Evolutionary conservation across 2,329 filamentous ascomycete species (phyloP).

Genomic region (Rhinocladiella similis): DNA sequence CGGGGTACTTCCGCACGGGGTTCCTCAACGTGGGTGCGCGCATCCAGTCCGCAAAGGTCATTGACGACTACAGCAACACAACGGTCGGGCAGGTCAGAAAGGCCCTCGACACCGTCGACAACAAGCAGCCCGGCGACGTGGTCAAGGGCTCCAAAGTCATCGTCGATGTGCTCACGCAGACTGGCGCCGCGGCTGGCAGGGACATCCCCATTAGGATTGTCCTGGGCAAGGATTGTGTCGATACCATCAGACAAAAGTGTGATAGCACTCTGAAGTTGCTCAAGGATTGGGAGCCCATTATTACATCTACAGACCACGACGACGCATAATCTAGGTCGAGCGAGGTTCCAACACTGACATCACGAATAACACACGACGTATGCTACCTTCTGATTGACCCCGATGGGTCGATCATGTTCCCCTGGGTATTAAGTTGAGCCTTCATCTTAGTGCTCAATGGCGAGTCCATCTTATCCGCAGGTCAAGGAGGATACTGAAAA

Average conservation of each 20-base stretch:
- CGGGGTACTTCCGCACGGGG: conserved; percentile 50
- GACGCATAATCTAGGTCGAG: no score
- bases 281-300: background rate
- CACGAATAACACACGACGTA: no score
- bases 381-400: no score
- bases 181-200: background rate
- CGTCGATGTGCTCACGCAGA: background rate
- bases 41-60: background rate
- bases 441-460: no score
- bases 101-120: background rate
- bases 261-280: background rate
- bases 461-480: no score
- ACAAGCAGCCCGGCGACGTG: background rate
- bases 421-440: no score
- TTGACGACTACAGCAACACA: background rate
- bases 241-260: background rate
- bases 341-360: no score
- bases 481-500: no score
- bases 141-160: background rate
- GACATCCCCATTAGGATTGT: background rate
- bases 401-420: no score
- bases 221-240: background rate
- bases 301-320: background rate
- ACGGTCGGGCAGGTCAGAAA: background rate
- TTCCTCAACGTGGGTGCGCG: background rate